phyloP scores from a whole-genome alignment of 78 protist species.

The Anaeramoeba flamelloides region DNA sequence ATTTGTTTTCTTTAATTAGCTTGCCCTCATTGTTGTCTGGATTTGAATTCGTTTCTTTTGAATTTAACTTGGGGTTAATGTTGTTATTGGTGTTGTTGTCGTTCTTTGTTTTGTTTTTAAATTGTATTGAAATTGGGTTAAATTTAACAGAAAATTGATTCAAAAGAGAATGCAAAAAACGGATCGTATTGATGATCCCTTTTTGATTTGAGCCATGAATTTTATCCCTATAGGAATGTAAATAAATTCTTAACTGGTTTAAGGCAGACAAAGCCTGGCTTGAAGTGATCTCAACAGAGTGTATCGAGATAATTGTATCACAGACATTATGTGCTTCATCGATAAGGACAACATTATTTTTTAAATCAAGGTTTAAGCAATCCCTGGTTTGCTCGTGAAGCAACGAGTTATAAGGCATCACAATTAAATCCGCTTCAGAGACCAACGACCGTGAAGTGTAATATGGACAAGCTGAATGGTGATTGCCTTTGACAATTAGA shows the following conservation, averaged over 20 bases:
- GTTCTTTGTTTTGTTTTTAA: background rate
- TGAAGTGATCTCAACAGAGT: slow-evolving; percentile 11
- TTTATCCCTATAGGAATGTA: background rate
- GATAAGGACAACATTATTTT: slow-evolving; percentile 24
- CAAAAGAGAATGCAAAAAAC: background rate
- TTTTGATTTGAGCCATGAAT: slow-evolving; percentile 13
- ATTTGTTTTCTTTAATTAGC: too few species aligned
- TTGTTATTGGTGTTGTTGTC: background rate
- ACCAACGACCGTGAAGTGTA: background rate
- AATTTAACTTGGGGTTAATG: background rate
- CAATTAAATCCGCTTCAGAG: slow-evolving; percentile 21
- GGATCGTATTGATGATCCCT: background rate
- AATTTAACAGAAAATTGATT: background rate
- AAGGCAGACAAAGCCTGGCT: background rate
- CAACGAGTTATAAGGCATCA: slow-evolving; percentile 38
- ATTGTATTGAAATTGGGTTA: background rate
- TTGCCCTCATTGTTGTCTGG: background rate
- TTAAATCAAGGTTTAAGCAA: slow-evolving; percentile 25
- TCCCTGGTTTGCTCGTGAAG: slow-evolving; percentile 23
- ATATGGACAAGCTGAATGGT: background rate
- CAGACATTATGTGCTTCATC: slow-evolving; percentile 61
- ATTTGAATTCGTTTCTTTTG: background rate
- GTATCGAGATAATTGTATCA: slow-evolving; percentile 32
- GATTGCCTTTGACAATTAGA: background rate
- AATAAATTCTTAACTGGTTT: slow-evolving; percentile 20